Percentiles rank a stretch among this genome's conserved stretches.
Evolutionary conservation across 2,329 filamentous ascomycete species (phyloP).

Genomic region (Stemphylium beticola): DNA sequence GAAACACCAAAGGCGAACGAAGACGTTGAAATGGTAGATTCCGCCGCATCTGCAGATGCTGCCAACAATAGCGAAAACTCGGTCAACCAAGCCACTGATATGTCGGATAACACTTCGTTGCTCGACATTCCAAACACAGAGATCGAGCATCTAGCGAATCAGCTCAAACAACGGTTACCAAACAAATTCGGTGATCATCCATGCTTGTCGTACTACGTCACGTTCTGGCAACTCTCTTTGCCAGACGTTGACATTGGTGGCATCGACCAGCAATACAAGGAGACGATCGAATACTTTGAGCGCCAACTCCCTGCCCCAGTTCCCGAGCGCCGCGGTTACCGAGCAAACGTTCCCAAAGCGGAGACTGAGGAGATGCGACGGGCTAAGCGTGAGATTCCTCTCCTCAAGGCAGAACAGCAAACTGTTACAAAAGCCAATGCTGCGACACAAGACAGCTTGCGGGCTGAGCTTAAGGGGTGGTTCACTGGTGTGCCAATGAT

Average conservation of each 20-base stretch:
- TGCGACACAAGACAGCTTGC: conserved; percentile 66
- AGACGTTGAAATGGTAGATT: conserved; percentile 53
- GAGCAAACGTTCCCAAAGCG: conserved; percentile 45
- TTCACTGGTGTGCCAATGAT: conserved; percentile 69
- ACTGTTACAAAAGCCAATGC: conserved; percentile 61
- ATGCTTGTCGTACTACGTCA: conserved; percentile 81
- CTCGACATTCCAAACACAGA: conserved; percentile 64
- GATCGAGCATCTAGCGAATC: conserved; percentile 74
- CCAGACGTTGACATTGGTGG: conserved; percentile 73
- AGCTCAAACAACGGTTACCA: conserved; percentile 67
- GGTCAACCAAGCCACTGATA: neutral
- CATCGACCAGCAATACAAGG: conserved; percentile 73
- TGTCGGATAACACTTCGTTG: neutral
- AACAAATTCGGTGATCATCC: conserved; percentile 71
- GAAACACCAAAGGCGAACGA: conserved; percentile 14
- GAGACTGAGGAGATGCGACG: conserved; percentile 71
- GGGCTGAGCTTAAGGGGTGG: conserved; percentile 78
- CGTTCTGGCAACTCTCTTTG: conserved; percentile 90
- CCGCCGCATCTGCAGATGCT: conserved; percentile 5
- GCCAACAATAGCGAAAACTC: neutral
- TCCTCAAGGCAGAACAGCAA: conserved; percentile 54
- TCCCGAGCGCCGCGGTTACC: conserved; percentile 68
- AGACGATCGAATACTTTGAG: conserved; percentile 64
- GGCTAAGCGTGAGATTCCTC: conserved; percentile 73
- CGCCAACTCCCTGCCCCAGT: conserved; percentile 55